These are phyloP conservation scores for Vinca minor DNA, from an alignment of 257 asterid genomes.

Conservation along the genomic window DNA sequence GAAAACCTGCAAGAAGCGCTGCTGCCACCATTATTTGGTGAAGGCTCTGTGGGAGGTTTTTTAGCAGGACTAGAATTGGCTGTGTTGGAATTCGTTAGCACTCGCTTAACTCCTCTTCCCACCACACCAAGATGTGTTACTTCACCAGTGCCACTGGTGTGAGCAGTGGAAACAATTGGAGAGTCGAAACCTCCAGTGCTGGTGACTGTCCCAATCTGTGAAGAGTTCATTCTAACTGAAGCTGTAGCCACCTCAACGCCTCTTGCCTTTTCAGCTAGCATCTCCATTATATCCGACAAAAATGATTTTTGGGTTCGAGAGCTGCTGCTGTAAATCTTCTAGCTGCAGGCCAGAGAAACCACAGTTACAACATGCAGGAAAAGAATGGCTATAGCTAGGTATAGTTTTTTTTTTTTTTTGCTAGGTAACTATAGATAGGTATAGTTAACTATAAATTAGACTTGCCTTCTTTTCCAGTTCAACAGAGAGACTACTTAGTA, in stretches of 20 bases:
- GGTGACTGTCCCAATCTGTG: constrained; percentile 35
- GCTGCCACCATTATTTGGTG: constrained; percentile 35
- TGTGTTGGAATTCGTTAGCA: constrained; percentile 41
- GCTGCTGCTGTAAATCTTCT: constrained; percentile 85
- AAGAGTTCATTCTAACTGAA: constrained; percentile 40
- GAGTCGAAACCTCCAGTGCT: constrained; percentile 39
- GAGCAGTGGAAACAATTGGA: constrained; percentile 58
- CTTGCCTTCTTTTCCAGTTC: constrained; percentile 85
- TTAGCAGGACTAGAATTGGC: constrained; percentile 39
- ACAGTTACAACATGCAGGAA: constrained; percentile 5
- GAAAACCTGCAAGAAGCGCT: constrained; percentile 29
- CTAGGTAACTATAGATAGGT: too few relatives aligned
- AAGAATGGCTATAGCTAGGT: not conserved
- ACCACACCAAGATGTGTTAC: constrained; percentile 91
- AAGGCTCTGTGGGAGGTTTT: constrained; percentile 53
- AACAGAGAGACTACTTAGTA: constrained; percentile 53
- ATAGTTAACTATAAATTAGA: not conserved
- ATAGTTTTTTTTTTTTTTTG: too few relatives aligned
- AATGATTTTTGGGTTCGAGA: constrained; percentile 59
- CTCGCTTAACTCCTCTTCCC: constrained; percentile 96
- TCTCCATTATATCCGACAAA: constrained; percentile 55
- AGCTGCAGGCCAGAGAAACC: constrained; percentile 51
- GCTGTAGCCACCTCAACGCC: constrained; percentile 27
- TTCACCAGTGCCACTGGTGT: constrained; percentile 44
- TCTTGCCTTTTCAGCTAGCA: constrained; percentile 54